These are phyloP conservation scores for Leptosphaerulina australis DNA, from an alignment of 2,329 filamentous ascomycete genomes.

Conservation along the genomic window DNA sequence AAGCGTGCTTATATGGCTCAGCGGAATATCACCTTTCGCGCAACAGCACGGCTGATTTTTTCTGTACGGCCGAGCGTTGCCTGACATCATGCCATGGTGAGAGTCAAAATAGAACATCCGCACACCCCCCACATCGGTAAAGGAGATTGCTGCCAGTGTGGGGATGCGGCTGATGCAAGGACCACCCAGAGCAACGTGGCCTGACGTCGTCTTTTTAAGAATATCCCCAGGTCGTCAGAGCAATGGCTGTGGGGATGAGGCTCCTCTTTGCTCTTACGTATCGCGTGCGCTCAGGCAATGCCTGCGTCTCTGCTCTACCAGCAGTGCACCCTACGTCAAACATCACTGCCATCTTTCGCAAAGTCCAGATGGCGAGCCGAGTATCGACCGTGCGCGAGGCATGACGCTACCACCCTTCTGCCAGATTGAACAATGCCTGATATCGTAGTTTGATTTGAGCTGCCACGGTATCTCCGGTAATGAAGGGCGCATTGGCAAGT, in stretches of 20 bases:
- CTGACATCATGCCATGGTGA: constrained; percentile 38
- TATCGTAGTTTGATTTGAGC: neutral
- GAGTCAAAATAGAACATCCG: constrained; percentile 12
- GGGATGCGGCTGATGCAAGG: constrained; percentile 27
- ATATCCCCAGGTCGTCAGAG: neutral
- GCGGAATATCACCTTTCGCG: neutral
- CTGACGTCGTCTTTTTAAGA: constrained; percentile 3
- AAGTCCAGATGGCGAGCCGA: neutral
- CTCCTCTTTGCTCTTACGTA: neutral
- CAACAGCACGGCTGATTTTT: constrained; percentile 4
- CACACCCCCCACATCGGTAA: constrained; percentile 11
- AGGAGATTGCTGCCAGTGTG: constrained; percentile 27
- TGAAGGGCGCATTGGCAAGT: constrained; percentile 3
- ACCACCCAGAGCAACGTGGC: constrained; percentile 9
- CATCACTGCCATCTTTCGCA: neutral
- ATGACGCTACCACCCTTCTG: neutral
- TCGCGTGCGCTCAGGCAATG: neutral
- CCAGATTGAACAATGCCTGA: neutral
- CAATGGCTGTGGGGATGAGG: constrained; percentile 1
- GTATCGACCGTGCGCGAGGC: neutral
- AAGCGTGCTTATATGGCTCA: neutral
- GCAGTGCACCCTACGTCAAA: neutral
- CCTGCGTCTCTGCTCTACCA: neutral
- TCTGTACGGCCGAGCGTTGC: constrained; percentile 7
- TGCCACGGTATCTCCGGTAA: neutral